Evolutionary conservation across 352 stramenopile species (phyloP).

Genomic region (Globisporangium cylindrosporum): DNA sequence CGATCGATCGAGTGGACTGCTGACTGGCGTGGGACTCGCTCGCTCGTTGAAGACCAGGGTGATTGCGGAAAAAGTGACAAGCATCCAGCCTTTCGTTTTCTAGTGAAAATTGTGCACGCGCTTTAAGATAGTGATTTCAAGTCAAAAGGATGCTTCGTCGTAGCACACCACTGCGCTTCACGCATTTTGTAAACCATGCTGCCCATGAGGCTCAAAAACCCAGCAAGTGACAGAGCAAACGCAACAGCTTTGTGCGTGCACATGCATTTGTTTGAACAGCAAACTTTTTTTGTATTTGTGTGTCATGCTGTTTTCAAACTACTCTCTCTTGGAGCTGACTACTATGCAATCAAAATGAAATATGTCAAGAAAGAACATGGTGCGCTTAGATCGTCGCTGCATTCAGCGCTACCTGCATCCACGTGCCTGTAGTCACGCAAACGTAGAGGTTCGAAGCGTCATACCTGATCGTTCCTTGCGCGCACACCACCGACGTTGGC

Average conservation of each 20-base stretch:
- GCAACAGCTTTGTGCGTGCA: neutral
- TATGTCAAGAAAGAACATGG: slow-evolving; percentile 1
- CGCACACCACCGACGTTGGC: slow-evolving; percentile 23
- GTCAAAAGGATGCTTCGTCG: too few species aligned
- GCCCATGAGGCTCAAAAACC: too few species aligned
- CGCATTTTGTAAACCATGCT: too few species aligned
- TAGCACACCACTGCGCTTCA: too few species aligned
- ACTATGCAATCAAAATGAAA: slow-evolving; percentile 1
- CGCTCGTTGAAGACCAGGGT: too few species aligned
- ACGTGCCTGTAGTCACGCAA: slow-evolving; percentile 17
- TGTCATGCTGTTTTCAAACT: slow-evolving; percentile 1
- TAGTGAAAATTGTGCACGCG: too few species aligned
- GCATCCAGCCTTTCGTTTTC: too few species aligned
- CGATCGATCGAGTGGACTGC: neutral
- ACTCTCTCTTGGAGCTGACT: neutral
- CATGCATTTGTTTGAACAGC: slow-evolving; percentile 2
- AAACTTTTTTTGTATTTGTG: slow-evolving; percentile 4
- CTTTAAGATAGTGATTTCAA: too few species aligned
- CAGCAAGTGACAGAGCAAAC: too few species aligned
- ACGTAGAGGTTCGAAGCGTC: slow-evolving; percentile 33
- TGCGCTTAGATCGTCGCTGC: neutral
- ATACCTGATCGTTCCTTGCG: slow-evolving; percentile 31
- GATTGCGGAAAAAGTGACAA: too few species aligned
- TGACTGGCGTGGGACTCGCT: neutral
- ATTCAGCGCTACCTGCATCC: slow-evolving; percentile 17